A percentile compares a stretch with the other conserved stretches of the same genome.
Conservation (phyloP, 1,284 basidiomycete species). For the Tylopilus orsonianus region DNA sequence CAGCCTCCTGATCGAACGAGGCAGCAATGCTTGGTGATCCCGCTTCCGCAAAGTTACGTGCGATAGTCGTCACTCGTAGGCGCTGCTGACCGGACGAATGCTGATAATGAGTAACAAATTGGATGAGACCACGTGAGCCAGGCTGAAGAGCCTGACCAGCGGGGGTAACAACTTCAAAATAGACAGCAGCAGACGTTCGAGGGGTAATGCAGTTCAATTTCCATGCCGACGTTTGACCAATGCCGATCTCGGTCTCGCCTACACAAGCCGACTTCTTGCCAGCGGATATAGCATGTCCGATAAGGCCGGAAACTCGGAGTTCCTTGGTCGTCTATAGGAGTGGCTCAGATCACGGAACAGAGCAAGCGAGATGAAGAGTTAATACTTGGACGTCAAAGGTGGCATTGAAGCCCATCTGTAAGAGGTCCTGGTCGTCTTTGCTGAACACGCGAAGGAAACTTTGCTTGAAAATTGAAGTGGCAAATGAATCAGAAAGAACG, state of each 20-base stretch:
- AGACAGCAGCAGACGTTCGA: constrained; percentile 87
- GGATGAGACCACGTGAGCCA: constrained; percentile 92
- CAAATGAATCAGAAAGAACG: constrained; percentile 95
- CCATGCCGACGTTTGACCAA: constrained; percentile 99
- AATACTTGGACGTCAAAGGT: constrained; percentile 94
- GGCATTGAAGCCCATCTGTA: constrained; percentile 99
- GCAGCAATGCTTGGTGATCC: constrained; percentile 91
- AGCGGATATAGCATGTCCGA: constrained; percentile 96
- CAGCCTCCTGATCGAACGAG: constrained; percentile 97
- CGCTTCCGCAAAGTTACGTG: constrained; percentile 96
- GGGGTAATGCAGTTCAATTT: constrained; percentile 93
- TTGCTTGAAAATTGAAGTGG: constrained; percentile 99
- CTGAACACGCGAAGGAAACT: constrained; percentile 92
- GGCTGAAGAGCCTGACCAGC: constrained; percentile 92
- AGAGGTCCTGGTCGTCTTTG: constrained; percentile 91
- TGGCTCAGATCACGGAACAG: constrained; percentile 1
- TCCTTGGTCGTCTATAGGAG: constrained; percentile 89
- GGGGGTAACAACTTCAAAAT: constrained; percentile 99
- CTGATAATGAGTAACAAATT: constrained; percentile 99
- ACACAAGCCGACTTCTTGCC: constrained; percentile 97
- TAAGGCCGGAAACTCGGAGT: constrained; percentile 96
- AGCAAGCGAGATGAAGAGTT: background rate
- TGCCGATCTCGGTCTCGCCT: constrained; percentile 99
- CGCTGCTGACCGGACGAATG: constrained; percentile 94
- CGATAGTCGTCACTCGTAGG: constrained; percentile 94